Base-by-base conservation (phyloP, 495 filamentous ascomycete genomes). In the Neurospora pannonica region DNA sequence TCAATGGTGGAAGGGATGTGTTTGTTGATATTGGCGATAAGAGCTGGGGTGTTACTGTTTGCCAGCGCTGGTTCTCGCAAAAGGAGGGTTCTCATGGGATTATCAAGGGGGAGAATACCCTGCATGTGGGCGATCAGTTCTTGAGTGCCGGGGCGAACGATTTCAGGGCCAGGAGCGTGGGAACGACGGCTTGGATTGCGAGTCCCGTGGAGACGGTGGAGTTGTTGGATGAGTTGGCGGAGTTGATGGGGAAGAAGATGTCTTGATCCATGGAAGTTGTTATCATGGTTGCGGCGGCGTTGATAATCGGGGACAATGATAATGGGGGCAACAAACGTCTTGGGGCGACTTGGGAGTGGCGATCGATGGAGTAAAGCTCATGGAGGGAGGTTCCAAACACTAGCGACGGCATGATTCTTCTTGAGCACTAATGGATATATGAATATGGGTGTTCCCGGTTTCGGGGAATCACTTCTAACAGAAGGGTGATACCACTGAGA, bases 11-110 rank as follows among this genome's bases (percentile, higher is more conserved):
- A 9, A 95, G 97, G 73, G 94, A 98, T 79, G 94, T 98, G 31
- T 99, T 99, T 79, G 95, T 99, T 43, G 97, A 99, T 83, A 98
- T 99, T 77, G 97, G 97, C 70, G 97, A 99, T 81, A 99, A 99
- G 81, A 92, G 91, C 48, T 95, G 93, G 90, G 97, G 97, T 74
- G 97, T 99, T 31, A 85, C 92, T 13, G 93, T 92, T 1, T 97
- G 94, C 73, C 96, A 98, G 84, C 86, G 89, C n/a, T 99, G 94
- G 84, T 97, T 98, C 78, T 93, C 91, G 7, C 88, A 87, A 11
- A 92, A 91, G 4, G 17, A 81, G 37, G 76, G 79, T 74, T 19
- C 71, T 7, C 54, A 54, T 28, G 76, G 74, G 28, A 72, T 79
- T 7, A 86, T 89, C 75, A 78, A 78, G 75, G 85, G 85, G 38